A percentile compares a stretch with the other conserved stretches of the same genome.
Conservation (phyloP, 1,284 basidiomycete species). For the Sporisorium sorghi region DNA sequence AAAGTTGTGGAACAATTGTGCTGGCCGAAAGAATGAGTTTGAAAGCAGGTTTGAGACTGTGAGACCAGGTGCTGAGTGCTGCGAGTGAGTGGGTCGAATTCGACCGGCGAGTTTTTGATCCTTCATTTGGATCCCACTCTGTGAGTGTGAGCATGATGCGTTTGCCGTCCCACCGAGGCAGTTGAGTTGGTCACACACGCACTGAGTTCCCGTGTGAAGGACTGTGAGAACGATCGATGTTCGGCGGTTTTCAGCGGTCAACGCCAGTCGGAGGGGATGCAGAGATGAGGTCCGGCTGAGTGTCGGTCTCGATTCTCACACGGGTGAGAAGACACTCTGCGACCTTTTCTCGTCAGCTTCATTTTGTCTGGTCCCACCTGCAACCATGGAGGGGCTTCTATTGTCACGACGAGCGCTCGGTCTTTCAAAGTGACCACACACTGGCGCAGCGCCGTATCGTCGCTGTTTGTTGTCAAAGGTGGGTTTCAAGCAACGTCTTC, state of each 20-base stretch:
- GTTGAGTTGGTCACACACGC: background rate
- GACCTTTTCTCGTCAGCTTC: background rate
- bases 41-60: no score
- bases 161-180: background rate
- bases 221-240: background rate
- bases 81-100: background rate
- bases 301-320: background rate
- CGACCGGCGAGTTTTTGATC: background rate
- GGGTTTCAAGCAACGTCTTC: background rate
- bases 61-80: background rate
- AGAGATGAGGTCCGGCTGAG: background rate
- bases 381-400: background rate
- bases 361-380: background rate
- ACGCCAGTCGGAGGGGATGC: background rate
- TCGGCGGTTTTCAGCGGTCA: background rate
- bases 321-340: background rate
- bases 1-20: slow-evolving; percentile 1
- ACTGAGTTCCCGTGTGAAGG: background rate
- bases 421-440: background rate
- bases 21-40: background rate
- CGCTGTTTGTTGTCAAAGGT: background rate
- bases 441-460: background rate
- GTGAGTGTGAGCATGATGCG: background rate
- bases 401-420: background rate
- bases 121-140: background rate